Base-by-base conservation (phyloP, 352 stramenopile species). In the Pythium folliculosum region DNA sequence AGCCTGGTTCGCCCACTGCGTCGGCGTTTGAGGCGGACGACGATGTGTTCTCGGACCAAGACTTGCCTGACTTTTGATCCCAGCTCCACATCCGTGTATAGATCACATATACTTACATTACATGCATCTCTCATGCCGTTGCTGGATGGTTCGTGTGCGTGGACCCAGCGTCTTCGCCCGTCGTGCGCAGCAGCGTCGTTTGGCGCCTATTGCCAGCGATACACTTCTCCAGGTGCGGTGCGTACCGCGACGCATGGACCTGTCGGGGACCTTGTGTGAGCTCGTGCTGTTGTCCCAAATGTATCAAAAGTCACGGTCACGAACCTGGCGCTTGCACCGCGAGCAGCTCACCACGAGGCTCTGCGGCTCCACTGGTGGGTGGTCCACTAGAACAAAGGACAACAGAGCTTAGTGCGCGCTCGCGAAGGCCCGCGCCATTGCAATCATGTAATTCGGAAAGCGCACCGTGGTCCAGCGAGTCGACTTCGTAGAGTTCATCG, bases 201-300 rank as follows among this genome's bases (percentile, higher is more conserved):
- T 90, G 78, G 12, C 84, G 75, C 50, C 84, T 62, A 17, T 59
- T 83, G 14, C 84, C 82, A 8, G 72, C 81, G 65, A 90, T 80
- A 65, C 84, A 92, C 55, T 92, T 92, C 50, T 91, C 84, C 13
- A 92, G 63, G 64, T 92, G 84, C 21, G 81, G 76, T 14, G 81
- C 87, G 59, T 91, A 92, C 25, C 84, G 65, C 13, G 84, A 88
- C 25, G 84, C 84, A 49, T 92, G 81, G 22, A 92, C 71, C 74
- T 90, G 45, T 25, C 27, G 19, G 22, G n/a, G 1, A n/a, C 6
- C 40, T 3, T n/a, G 17, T 7, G 40, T 47, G 17, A 47, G 40
- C 35, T 12, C 35, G 12, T 43, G 10, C 37, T 43, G 9, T 43
- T 43, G 37, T 43, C 14, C 37, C 14, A 17, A 43, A 3, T 5